Percentiles rank a stretch among this genome's conserved stretches.
Evolutionary conservation across 2,329 filamentous ascomycete genomes (phyloP).

Genomic region (Lecanoromycetidae sp.): DNA sequence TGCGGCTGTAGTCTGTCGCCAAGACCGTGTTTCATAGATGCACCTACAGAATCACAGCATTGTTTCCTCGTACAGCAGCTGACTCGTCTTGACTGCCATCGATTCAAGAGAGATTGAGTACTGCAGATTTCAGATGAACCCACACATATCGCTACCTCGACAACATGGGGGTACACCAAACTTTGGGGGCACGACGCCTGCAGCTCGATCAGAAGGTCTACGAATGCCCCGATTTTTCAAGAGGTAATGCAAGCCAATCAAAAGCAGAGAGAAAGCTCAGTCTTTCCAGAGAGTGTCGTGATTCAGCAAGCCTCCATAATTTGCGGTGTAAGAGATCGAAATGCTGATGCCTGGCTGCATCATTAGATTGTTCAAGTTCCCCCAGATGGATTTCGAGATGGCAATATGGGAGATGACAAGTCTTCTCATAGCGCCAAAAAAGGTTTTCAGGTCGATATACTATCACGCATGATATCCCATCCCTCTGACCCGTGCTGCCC

Average conservation of each 20-base stretch:
- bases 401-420: constrained; percentile 62
- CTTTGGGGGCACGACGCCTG: constrained; percentile 40
- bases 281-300: background rate
- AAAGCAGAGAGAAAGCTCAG: background rate
- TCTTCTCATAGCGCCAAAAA: constrained; percentile 56
- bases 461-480: constrained; percentile 44
- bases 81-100: too few species aligned
- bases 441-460: constrained; percentile 59
- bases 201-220: constrained; percentile 39
- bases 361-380: constrained; percentile 53
- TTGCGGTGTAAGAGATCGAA: background rate
- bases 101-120: too few species aligned
- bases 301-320: background rate
- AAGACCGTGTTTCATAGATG: too few species aligned
- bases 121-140: constrained; percentile 46
- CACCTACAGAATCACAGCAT: too few species aligned
- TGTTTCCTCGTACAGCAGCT: too few species aligned
- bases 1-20: too few species aligned
- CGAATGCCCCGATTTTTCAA: constrained; percentile 57
- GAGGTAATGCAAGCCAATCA: constrained; percentile 28
- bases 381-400: constrained; percentile 64
- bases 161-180: constrained; percentile 43
- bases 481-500: background rate
- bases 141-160: constrained; percentile 47
- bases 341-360: background rate